These are phyloP conservation scores for Leccinum arenicola DNA, from an alignment of 768 basidiomycete species.

Conservation along the genomic window DNA sequence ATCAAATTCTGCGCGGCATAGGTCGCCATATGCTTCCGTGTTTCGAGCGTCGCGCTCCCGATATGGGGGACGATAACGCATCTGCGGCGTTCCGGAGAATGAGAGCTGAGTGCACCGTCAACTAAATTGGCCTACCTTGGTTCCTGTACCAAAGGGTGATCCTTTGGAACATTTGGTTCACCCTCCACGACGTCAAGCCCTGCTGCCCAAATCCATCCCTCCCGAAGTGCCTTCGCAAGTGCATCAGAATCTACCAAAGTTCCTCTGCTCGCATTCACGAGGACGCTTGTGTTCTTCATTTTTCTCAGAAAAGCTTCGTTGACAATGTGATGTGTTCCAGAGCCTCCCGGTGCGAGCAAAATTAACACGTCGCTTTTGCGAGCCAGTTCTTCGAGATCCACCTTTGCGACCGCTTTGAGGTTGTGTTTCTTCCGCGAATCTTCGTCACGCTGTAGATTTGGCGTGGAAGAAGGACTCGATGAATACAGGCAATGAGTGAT, in stretches of 20 bases:
- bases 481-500: constrained; percentile 72
- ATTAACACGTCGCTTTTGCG: constrained; percentile 80
- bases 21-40: constrained; percentile 77
- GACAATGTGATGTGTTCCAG: constrained; percentile 69
- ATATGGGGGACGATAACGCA: constrained; percentile 88
- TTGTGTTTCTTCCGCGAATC: constrained; percentile 35
- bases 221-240: constrained; percentile 71
- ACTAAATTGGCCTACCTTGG: constrained; percentile 48
- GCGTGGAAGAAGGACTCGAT: constrained; percentile 50
- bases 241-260: constrained; percentile 90
- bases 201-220: constrained; percentile 86
- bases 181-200: constrained; percentile 94
- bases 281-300: constrained; percentile 83
- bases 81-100: constrained; percentile 34
- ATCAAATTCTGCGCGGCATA: constrained; percentile 66
- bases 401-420: constrained; percentile 47
- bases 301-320: constrained; percentile 64
- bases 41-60: constrained; percentile 85
- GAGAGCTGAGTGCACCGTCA: not conserved
- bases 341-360: constrained; percentile 75
- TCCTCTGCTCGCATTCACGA: constrained; percentile 86
- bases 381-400: constrained; percentile 68
- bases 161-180: constrained; percentile 69
- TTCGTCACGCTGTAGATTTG: constrained; percentile 39
- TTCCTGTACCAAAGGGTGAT: constrained; percentile 80